Base-by-base conservation (phyloP, 2,329 filamentous ascomycete genomes). In the Curvularia sp. region DNA sequence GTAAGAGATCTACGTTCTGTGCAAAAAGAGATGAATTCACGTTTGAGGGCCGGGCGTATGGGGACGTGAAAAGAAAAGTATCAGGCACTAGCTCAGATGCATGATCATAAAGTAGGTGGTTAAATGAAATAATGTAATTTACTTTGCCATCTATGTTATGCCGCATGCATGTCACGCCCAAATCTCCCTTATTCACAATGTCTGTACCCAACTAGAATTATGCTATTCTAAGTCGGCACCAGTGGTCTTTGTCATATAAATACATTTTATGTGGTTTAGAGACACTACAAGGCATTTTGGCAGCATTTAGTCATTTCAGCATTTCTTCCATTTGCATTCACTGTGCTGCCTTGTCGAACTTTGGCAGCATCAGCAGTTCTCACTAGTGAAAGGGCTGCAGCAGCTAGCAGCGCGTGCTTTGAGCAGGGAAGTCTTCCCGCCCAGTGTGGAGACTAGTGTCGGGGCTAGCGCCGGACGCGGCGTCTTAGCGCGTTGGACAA, bases 341-440 rank as follows among this genome's bases (percentile, higher is more conserved):
- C 15, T 38, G 13, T 7, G 4, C 39, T 24, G 41, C 5, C 22
- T 26, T 42, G 41, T 26, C 26, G 22, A 24, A 43, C 22, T 43
- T 12, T 24, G 41, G 10, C 41, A 43, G 41, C 22, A 38, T 5
- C 13, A 38, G 6, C 31, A 4, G 31, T 33, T 33, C 31, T 33
- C 12, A 33, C 31, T 33, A 33, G 31, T 8, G 4, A 15, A 13
- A 33, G 31, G 13, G 13, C 10, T 12, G 13, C 5, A 5, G 33
- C 33, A 38, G 33, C 33, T 38, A n/a, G 15, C 33, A 38, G 33
- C 33, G 13, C 33, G 5, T 33, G 28, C 31, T n/a, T 22, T 59
- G 26, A 58, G 47, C 44, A 47, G 20, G 47, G 47, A 49, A 31
- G 56, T 42, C 31, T 58, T 55, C 47, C 46, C 35, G 50, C 43